Conservation (phyloP, 2,329 filamentous ascomycete species). For the Xylariaceae sp. region DNA sequence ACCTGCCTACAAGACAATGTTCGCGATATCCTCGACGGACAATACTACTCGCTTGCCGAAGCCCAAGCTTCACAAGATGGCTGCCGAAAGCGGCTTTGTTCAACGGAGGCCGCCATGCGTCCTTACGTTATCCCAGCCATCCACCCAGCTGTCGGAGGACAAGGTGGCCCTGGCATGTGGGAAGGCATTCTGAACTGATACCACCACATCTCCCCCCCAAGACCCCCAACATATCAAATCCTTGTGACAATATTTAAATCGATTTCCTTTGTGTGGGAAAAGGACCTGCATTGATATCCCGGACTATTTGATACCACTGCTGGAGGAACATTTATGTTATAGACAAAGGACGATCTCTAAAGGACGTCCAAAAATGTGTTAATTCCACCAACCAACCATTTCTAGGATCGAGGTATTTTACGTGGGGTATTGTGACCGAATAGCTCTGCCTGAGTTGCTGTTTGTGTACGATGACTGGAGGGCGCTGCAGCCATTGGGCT, state of each 20-base stretch:
- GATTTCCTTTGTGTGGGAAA: slow-evolving; percentile 30
- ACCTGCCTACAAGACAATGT: slow-evolving; percentile 63
- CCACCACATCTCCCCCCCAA: slow-evolving; percentile 10
- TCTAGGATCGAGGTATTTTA: slow-evolving; percentile 36
- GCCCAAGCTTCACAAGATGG: slow-evolving; percentile 37
- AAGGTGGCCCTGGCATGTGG: slow-evolving; percentile 63
- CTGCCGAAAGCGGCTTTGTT: slow-evolving; percentile 62
- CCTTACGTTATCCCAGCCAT: slow-evolving; percentile 44
- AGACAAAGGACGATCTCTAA: slow-evolving; percentile 29
- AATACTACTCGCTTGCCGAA: slow-evolving; percentile 32
- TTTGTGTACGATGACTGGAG: slow-evolving; percentile 31
- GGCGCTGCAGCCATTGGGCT: slow-evolving; percentile 18
- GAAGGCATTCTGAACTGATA: slow-evolving; percentile 55
- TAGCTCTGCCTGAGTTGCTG: slow-evolving; percentile 13
- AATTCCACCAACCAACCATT: slow-evolving; percentile 38
- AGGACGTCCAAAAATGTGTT: slow-evolving; percentile 39
- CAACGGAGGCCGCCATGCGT: slow-evolving; percentile 49
- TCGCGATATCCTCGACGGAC: slow-evolving; percentile 52
- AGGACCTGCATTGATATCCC: slow-evolving; percentile 19
- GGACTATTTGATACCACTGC: slow-evolving; percentile 32
- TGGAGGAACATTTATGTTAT: slow-evolving; percentile 31
- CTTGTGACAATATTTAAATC: slow-evolving; percentile 29
- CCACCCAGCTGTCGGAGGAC: slow-evolving; percentile 47
- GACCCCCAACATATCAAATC: slow-evolving; percentile 13
- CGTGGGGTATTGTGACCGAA: slow-evolving; percentile 23